These are phyloP conservation scores for Lactuca saligna DNA, from an alignment of 129 eudicot species.

Conservation along the genomic window DNA sequence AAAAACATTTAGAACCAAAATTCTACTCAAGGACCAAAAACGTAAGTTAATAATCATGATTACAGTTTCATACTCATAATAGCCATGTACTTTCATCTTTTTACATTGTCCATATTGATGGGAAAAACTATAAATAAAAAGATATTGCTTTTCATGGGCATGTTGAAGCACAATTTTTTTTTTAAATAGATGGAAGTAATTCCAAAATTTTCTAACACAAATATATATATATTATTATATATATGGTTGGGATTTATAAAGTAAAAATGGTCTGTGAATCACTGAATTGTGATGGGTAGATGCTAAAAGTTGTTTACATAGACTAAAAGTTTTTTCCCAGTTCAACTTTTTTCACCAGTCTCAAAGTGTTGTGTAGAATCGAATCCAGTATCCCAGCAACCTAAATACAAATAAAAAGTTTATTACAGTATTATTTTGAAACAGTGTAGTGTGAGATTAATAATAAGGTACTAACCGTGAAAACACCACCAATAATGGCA, in stretches of 20 bases:
- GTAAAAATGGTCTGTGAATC: slow-evolving; percentile 17
- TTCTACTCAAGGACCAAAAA: not conserved
- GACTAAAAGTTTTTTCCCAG: slow-evolving; percentile 79
- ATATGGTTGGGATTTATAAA: slow-evolving; percentile 27
- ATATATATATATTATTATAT: not conserved
- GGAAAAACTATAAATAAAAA: too few species aligned
- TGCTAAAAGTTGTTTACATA: slow-evolving; percentile 24
- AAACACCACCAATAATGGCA: slow-evolving; percentile 97
- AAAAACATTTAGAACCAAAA: not conserved
- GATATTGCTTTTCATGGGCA: not conserved
- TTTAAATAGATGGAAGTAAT: slow-evolving; percentile 15
- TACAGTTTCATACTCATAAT: too few species aligned
- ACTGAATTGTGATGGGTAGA: slow-evolving; percentile 7
- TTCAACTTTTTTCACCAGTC: slow-evolving; percentile 83
- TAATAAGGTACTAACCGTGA: slow-evolving; percentile 57
- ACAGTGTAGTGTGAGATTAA: not conserved
- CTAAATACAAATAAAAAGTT: slow-evolving; percentile 35
- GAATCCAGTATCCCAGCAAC: slow-evolving; percentile 98
- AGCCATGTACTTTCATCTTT: too few species aligned
- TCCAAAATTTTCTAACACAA: slow-evolving; percentile 36
- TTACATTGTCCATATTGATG: too few species aligned
- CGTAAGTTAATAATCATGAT: not conserved
- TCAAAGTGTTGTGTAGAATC: slow-evolving; percentile 75
- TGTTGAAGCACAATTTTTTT: slow-evolving; percentile 5
- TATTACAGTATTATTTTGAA: too few species aligned